Evolutionary conservation across 257 asterid genomes (phyloP).

Genomic region (Handroanthus guayacan): DNA sequence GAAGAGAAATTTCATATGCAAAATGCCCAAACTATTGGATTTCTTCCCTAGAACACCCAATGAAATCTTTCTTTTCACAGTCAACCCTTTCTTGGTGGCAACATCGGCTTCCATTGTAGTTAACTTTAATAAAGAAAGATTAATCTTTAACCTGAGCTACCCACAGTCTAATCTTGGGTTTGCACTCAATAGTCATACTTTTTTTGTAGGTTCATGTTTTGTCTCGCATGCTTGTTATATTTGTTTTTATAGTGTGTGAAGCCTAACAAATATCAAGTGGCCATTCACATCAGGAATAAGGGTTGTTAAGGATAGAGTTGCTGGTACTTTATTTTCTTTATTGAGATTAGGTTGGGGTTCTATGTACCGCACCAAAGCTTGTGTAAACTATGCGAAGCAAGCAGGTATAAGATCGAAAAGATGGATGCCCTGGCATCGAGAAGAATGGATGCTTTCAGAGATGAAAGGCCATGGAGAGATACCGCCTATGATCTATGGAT

Average conservation of each 20-base stretch:
- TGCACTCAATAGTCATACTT: background rate
- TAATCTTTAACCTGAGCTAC: too few relatives aligned
- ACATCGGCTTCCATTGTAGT: background rate
- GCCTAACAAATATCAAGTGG: constrained; percentile 10
- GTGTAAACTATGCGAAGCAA: too few relatives aligned
- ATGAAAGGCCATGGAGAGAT: constrained; percentile 3
- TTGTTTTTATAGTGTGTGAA: constrained; percentile 15
- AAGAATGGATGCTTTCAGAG: constrained; percentile 9
- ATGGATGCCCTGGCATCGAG: background rate
- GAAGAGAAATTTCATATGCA: background rate
- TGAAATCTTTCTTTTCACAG: background rate
- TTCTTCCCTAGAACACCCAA: background rate
- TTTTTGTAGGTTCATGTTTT: background rate
- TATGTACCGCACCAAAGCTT: too few relatives aligned
- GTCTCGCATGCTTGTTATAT: constrained; percentile 2
- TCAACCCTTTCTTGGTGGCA: constrained; percentile 5
- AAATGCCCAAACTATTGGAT: background rate
- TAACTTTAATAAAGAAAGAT: background rate
- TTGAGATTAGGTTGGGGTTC: too few relatives aligned
- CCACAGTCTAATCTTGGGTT: background rate
- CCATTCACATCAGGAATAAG: background rate
- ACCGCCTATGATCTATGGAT: constrained; percentile 29
- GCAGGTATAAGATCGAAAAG: background rate
- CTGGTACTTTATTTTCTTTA: too few relatives aligned
- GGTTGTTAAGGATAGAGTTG: background rate